Evolutionary conservation across 2,329 filamentous ascomycete genomes (phyloP).

Genomic region (Echinosphaeria canescens): DNA sequence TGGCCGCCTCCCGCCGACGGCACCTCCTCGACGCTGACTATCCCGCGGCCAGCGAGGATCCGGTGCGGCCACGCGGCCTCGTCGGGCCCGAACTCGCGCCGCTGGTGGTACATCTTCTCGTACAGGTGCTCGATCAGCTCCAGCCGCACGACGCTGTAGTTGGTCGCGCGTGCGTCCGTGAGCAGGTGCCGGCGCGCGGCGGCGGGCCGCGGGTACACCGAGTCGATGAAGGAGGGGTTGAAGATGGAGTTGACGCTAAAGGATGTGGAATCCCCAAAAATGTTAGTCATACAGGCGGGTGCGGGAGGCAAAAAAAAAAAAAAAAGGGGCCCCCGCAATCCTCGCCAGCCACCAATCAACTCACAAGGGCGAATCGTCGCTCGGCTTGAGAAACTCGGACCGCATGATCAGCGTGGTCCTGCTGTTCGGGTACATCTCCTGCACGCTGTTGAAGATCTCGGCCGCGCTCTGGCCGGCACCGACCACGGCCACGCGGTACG

Average conservation of each 20-base stretch:
- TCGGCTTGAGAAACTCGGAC: conserved; percentile 64
- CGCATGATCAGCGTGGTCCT: conserved; percentile 63
- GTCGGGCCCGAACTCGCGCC: conserved; percentile 43
- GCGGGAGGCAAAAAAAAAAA: too few species aligned
- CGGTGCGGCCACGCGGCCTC: conserved; percentile 62
- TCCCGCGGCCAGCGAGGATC: conserved; percentile 47
- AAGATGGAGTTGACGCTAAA: conserved; percentile 96
- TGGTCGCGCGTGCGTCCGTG: conserved; percentile 58
- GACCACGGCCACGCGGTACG: conserved; percentile 62
- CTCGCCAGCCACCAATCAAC: too few species aligned
- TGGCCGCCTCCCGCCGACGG: conserved; percentile 21
- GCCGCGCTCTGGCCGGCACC: conserved; percentile 85
- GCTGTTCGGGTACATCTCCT: conserved; percentile 62
- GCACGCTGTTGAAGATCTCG: conserved; percentile 85
- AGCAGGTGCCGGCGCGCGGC: conserved; percentile 38
- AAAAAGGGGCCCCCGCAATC: too few species aligned
- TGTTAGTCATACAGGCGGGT: too few species aligned
- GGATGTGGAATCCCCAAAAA: too few species aligned
- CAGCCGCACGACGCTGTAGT: conserved; percentile 89
- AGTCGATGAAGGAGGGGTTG: conserved; percentile 68
- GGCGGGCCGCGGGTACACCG: conserved; percentile 46
- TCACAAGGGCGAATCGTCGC: conserved; percentile 91
- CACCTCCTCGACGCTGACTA: conserved; percentile 35
- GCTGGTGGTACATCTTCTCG: conserved; percentile 71
- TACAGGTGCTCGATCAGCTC: conserved; percentile 79